phyloP scores from a whole-genome alignment of 768 basidiomycete genomes.

The Amanita inopinata region DNA sequence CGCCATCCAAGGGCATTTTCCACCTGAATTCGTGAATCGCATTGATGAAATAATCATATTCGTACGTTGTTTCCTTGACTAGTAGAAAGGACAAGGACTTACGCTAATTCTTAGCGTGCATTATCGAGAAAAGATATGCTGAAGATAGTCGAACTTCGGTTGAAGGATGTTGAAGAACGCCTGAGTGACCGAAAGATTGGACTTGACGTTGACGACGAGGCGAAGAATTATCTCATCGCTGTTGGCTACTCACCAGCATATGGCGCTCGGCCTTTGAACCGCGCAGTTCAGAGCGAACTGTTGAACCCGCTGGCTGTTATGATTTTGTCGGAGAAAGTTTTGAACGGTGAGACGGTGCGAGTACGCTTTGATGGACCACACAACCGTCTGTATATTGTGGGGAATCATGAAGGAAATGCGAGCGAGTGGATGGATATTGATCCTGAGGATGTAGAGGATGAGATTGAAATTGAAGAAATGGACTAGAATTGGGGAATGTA shows the following conservation, averaged over 20 bases:
- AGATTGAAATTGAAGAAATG: conserved; percentile 67
- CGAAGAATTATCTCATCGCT: conserved; percentile 67
- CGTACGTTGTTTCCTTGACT: conserved; percentile 27
- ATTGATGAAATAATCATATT: conserved; percentile 83
- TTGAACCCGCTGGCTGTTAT: conserved; percentile 84
- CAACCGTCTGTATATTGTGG: conserved; percentile 68
- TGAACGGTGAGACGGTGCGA: conserved; percentile 69
- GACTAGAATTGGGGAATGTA: conserved; percentile 20
- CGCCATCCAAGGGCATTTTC: conserved; percentile 78
- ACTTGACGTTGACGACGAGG: conserved; percentile 64
- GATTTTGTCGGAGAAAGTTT: conserved; percentile 74
- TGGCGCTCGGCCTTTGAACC: conserved; percentile 87
- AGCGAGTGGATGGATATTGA: conserved; percentile 52
- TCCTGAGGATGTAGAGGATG: conserved; percentile 38
- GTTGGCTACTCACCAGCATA: conserved; percentile 75
- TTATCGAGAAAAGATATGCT: conserved; percentile 70
- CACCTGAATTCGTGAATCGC: conserved; percentile 88
- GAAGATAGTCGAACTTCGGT: conserved; percentile 82
- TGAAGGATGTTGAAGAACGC: conserved; percentile 78
- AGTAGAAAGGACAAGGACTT: too few species aligned
- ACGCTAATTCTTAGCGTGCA: conserved; percentile 50
- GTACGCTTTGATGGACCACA: conserved; percentile 75
- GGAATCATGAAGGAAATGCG: conserved; percentile 65
- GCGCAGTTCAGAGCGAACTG: conserved; percentile 86
- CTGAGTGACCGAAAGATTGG: conserved; percentile 73